Conservation (phyloP, 2,329 filamentous ascomycete species). For the Fonsecaea pugnacius region DNA sequence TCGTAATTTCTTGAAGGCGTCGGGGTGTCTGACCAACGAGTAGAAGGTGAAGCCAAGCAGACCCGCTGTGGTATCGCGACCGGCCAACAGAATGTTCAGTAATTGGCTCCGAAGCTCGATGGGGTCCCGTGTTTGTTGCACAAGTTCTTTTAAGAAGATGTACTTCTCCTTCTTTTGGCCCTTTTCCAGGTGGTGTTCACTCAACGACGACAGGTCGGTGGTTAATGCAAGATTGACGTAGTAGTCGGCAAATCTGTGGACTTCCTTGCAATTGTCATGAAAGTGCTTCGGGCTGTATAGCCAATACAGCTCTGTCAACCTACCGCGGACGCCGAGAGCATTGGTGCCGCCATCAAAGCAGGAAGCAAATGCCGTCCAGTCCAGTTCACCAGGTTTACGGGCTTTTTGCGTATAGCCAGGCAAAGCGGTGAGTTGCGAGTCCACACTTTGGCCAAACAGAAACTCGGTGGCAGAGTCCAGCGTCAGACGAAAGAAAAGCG, state of each 20-base stretch:
- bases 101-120: slow-evolving; percentile 52
- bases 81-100: slow-evolving; percentile 58
- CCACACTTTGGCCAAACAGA: slow-evolving; percentile 75
- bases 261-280: slow-evolving; percentile 46
- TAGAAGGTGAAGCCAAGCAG: slow-evolving; percentile 54
- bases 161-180: slow-evolving; percentile 44
- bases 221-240: slow-evolving; percentile 50
- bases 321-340: slow-evolving; percentile 40
- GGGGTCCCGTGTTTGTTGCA: slow-evolving; percentile 50
- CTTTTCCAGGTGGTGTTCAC: slow-evolving; percentile 41
- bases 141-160: slow-evolving; percentile 56
- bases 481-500: slow-evolving; percentile 58
- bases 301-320: slow-evolving; percentile 45
- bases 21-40: slow-evolving; percentile 49
- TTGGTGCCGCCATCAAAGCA: slow-evolving; percentile 43
- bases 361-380: slow-evolving; percentile 40
- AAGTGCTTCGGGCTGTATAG: slow-evolving; percentile 48
- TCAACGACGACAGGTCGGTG: slow-evolving; percentile 25
- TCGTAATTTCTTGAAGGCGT: slow-evolving; percentile 46
- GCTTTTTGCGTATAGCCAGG: slow-evolving; percentile 64
- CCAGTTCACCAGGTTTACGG: slow-evolving; percentile 70
- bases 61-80: slow-evolving; percentile 59
- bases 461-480: slow-evolving; percentile 91
- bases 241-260: slow-evolving; percentile 56
- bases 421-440: slow-evolving; percentile 51